phyloP scores from a whole-genome alignment of 805 yeast genomes.

The Pichia rugopelliculosa region DNA sequence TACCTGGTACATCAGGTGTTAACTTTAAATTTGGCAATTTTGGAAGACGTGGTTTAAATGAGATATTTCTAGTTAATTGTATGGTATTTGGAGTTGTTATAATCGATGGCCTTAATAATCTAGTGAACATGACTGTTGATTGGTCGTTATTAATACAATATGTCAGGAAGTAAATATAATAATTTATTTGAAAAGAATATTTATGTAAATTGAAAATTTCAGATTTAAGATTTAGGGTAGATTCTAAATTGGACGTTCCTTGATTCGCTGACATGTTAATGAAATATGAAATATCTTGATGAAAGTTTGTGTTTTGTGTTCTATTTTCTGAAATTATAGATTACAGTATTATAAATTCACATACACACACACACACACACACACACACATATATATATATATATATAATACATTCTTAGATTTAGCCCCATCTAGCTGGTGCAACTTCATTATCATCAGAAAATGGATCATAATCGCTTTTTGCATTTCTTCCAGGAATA shows the following conservation, averaged over 20 bases:
- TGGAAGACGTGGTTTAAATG: conserved; percentile 21
- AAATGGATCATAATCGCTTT: conserved; percentile 26
- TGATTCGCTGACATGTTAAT: background rate
- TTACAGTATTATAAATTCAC: no score
- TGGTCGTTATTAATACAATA: background rate
- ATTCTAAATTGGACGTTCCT: background rate
- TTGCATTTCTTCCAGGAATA: conserved; percentile 1
- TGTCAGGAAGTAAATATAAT: no score
- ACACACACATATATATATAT: no score
- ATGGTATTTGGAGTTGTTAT: background rate
- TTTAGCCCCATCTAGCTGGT: conserved; percentile 24
- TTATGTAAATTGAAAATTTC: background rate
- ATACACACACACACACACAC: no score
- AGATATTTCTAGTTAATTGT: conserved; percentile 7
- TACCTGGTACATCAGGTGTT: conserved; percentile 81
- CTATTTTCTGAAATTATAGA: no score
- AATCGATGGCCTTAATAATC: conserved; percentile 5
- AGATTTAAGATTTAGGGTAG: background rate
- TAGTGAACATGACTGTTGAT: conserved; percentile 1
- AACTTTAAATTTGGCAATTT: conserved; percentile 34
- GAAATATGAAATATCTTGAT: no score
- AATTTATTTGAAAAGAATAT: no score
- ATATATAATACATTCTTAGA: background rate
- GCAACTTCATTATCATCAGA: conserved; percentile 27
- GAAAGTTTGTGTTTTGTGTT: no score